Base-by-base conservation (phyloP, 1,284 basidiomycete genomes). In the Xerocomus nothofagi region DNA sequence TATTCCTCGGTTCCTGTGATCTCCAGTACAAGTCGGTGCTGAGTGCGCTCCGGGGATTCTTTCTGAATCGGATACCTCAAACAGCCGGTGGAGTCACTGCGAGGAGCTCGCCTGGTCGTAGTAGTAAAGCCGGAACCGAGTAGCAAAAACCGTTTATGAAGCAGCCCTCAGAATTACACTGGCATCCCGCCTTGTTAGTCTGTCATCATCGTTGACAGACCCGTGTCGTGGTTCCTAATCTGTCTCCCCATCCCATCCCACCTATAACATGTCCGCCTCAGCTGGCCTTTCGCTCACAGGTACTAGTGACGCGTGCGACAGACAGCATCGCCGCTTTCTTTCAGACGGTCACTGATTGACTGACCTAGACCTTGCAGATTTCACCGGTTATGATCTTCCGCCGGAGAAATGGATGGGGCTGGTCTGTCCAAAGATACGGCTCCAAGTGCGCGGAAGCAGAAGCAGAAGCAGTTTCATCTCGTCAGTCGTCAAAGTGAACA, bases 401-500 rank as follows among this genome's bases (percentile, higher is more conserved):
- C 7, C 39, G 7, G 33, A 54, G 15, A 60, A 54, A 29, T 44
- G 57, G 40, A 34, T 57, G 43, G 32, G 32, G 10, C 6, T 48
- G 10, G n/a, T 57, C 30, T 15, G 32, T n/a, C 55, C 51, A n/a
- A 57, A 55, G 41, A 23, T 44, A n/a, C 56, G 41, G 15, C 38
- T 57, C 20, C 41, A 39, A 5, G 34, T 60, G 12, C 31, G 31
- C 3, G 26, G 42, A 17, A 51, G n/a, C n/a, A n/a, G n/a, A n/a
- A n/a, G n/a, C n/a, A 30, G 32, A 15, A 11, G 8, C 18, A 15
- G n/a, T 2, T 51, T 60, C 24, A 36, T 58, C 38, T 60, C 56
- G 29, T 24, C 49, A 10, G 40, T 18, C 8, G 42, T 56, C 37
- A 51, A 17, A 37, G 42, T 50, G 11, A 32, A 36, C 12, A 39